phyloP scores from a whole-genome alignment of 164 flowering plant species.

The Liquidambar formosana region DNA sequence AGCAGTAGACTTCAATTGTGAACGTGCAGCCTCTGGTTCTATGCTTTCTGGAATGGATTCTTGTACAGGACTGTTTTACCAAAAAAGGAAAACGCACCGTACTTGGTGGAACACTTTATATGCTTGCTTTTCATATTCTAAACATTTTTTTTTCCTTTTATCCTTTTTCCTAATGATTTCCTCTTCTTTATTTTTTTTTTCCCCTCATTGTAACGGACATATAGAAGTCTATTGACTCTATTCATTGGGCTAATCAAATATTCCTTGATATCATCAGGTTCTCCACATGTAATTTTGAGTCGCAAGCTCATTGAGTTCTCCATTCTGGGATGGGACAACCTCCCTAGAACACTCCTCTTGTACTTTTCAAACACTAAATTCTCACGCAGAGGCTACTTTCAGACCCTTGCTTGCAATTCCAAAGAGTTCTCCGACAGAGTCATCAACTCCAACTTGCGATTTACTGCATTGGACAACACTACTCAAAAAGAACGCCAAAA shows the following conservation, averaged over 20 bases:
- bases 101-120: no score
- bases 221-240: not conserved
- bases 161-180: no score
- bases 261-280: no score
- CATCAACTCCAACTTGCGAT: constrained; percentile 22
- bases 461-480: constrained; percentile 20
- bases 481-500: constrained; percentile 17
- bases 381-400: constrained; percentile 27
- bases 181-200: no score
- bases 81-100: no score
- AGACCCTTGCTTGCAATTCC: constrained; percentile 33
- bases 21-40: no score
- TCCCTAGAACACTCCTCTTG: constrained; percentile 32
- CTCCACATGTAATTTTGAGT: constrained; percentile 25
- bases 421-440: constrained; percentile 7
- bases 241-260: constrained; percentile 3
- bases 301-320: constrained; percentile 28
- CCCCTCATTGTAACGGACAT: no score
- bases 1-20: no score
- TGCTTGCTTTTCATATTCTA: no score
- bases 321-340: constrained; percentile 31
- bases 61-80: no score
- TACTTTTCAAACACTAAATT: constrained; percentile 27
- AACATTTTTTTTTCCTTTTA: no score
- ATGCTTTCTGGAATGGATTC: no score